Base-by-base conservation (phyloP, 2,329 filamentous ascomycete genomes). In the Fusarium phyllophilum region DNA sequence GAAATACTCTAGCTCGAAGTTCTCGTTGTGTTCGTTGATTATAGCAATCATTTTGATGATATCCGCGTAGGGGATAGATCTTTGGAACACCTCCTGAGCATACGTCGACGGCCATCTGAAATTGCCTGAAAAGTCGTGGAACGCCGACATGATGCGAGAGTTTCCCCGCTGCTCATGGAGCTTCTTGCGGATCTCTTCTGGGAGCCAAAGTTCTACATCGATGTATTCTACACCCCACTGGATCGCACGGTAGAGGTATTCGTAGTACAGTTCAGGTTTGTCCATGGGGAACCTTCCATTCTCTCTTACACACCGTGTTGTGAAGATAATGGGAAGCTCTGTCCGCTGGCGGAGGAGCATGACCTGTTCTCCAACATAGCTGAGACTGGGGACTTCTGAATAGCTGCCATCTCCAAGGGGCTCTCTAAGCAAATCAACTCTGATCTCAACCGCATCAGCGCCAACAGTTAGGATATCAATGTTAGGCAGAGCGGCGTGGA, bases 31-130 rank as follows among this genome's bases (percentile, higher is more conserved):
- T 45, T 92, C 92, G 79, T 91, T 92, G 79, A 94, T 93, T 79
- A 95, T 92, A 38, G 92, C 91, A 78, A 96, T 96, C 93, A 97
- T 96, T 85, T 96, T 97, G 79, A 97, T 91, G 65, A 97, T 94
- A 80, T 97, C 94, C 52, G 93, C 92, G 75, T 95, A 94, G 66
- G 90, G 89, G 52, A 89, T 89, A 14, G 92, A 94, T 74, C 91
- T 88, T 67, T 89, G 85, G 76, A 95, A 97, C 8, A 96, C 87
- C 17, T 88, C 85, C 77, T 93, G 89, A 3, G 94, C 94, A 74
- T 93, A 88, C 12, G 88, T 83, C 1, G 93, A 94, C 2, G 92
- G 92, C 94, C 94, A 97, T 78, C 92, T 93, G 86, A 96, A 96
- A 2, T 86, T 91, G 4, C 94, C 93, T 0, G 93, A 95, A 78